Base-by-base conservation (phyloP, 768 basidiomycete genomes). In the Kondoa malvinella region DNA sequence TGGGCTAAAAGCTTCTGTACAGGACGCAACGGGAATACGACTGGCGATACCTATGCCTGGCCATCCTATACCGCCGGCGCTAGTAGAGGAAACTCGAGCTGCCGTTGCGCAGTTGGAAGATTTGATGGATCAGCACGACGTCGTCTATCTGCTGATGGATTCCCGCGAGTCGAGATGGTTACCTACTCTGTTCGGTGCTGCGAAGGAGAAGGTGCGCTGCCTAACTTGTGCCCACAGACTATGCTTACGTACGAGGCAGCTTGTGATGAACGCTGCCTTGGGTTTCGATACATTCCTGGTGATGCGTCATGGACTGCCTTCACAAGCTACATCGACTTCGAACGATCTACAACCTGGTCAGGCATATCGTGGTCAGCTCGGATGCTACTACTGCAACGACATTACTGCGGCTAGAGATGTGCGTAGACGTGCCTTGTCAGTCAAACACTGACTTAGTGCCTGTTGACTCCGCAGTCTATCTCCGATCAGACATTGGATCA, bases 361-460 rank as follows among this genome's bases (percentile, higher is more conserved):
- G 66, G 34, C 60, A 67, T 60, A 66, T 3, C 60, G 33, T 4
- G 57, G 74, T 15, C 76, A 81, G 15, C 79, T 99, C 33, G 94
- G 95, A 2, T 99, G 95, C 75, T 97, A 99, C 76, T 99, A 90
- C 76, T 99, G 95, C 78, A 96, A 96, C 73, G 95, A 99, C 71
- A 88, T 96, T 67, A 92, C 96, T 50, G 95, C 94, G 0, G 92
- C 95, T 4, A 84, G 87, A 21, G 92, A 99, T 76, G 92, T 94
- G 79, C 74, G 82, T 77, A 57, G n/a, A n/a, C n/a, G n/a, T 1
- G 0, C 1, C 0, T 27, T n/a, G 25, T 25, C 27, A 17, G 60
- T 40, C 62, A 1, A 2, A 16, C 3, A 21, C 14, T 29, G 27
- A 57, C 31, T 40, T 12, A 12, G 27, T 40, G 64, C 33, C 12